Base-by-base conservation (phyloP, 1,284 basidiomycete species). In the Trichosporon faecale region DNA sequence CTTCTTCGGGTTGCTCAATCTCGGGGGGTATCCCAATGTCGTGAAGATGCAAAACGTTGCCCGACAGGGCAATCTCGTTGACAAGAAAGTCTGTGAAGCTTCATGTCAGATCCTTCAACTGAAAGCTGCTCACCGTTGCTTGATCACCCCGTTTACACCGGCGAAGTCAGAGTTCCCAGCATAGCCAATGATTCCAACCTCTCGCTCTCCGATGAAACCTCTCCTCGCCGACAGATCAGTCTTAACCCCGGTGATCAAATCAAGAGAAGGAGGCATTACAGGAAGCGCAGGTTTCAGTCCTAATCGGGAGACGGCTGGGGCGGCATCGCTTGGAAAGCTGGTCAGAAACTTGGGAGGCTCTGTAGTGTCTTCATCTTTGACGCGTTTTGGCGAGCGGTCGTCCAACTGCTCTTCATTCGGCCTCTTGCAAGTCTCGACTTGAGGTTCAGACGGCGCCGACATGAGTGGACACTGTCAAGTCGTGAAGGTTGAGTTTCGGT, bases 51-150 rank as follows among this genome's bases (percentile, higher is more conserved):
- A 95, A 85, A 3, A 93, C 90, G 71, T 91, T 88, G 52, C 90
- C 87, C 73, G 92, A 89, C 68, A 90, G 86, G 75, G 92, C 89
- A 57, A 98, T 90, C 84, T 98, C 95, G 78, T 88, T 91, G 29
- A 98, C 95, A 73, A 97, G 79, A 80, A 98, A 98, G 83, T 98
- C 95, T 46, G 94, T 95, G 81, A 97, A 97, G 76, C 95, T 96
- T 5, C 16, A 44, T 25, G 55, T 64, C 44, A 52, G 64, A 18
- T n/a, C 46, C 18, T 12, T 14, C 29, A 9, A 25, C 6, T 11
- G 31, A 21, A 5, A 2, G 46, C 49, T 44, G 11, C 86, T 72
- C 72, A 94, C 94, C 94, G 87, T 84, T 97, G 94, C 84, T 98
- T 98, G 82, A 98, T 96, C 77, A 97, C 95, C 8, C 93, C 95